Conservation (phyloP, 192 early-diverging fungal genomes). For the Funneliformis mosseae region DNA sequence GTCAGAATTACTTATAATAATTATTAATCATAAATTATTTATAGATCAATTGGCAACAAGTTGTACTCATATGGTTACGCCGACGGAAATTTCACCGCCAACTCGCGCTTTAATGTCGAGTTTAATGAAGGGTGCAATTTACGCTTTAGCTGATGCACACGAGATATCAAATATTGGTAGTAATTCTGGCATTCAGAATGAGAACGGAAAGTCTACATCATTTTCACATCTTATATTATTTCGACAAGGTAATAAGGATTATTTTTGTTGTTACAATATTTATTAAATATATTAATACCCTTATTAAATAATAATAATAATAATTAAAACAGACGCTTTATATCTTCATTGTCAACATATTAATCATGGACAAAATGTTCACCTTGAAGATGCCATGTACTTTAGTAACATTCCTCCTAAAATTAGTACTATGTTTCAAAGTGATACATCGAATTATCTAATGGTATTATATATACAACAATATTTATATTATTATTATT, state of each 20-base stretch:
- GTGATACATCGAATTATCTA: not conserved
- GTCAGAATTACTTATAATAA: too few species aligned
- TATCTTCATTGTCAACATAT: conserved; percentile 19
- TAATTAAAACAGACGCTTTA: conserved; percentile 7
- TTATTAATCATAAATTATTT: not conserved
- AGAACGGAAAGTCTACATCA: not conserved
- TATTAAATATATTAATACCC: not conserved
- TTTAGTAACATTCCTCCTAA: not conserved
- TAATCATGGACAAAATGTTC: conserved; percentile 5
- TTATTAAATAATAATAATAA: not conserved
- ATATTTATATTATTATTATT: not conserved
- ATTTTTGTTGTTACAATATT: not conserved
- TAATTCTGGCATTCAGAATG: not conserved
- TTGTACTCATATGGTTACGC: conserved; percentile 28
- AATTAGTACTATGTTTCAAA: not conserved
- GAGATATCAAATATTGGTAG: not conserved
- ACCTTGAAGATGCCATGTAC: not conserved
- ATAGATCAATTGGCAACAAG: conserved; percentile 17
- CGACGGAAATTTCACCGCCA: conserved; percentile 18
- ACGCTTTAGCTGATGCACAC: not conserved
- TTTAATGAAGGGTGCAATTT: conserved; percentile 26
- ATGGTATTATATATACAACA: not conserved
- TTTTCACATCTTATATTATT: conserved; percentile 22
- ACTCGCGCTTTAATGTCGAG: conserved; percentile 20
- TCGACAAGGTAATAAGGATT: not conserved